Evolutionary conservation across 345 rosid genomes (phyloP).

Genomic region (Sonneratia caseolaris): DNA sequence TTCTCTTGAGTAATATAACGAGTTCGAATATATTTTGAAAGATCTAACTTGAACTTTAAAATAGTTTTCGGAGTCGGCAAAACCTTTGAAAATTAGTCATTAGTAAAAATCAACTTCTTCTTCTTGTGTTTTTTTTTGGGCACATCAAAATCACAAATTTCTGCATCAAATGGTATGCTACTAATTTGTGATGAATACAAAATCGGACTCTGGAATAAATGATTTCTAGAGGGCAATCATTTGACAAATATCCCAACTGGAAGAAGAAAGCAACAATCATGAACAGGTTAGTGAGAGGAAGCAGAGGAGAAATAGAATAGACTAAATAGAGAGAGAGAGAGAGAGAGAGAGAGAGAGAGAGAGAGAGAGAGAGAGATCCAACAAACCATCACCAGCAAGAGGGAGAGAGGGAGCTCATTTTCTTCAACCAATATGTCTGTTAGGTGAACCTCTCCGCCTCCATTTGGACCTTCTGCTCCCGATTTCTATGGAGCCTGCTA

Average conservation of each 20-base stretch:
- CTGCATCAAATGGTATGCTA: no score
- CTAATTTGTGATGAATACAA: constrained; percentile 37
- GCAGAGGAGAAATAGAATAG: no score
- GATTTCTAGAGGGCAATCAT: neutral
- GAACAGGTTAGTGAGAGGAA: neutral
- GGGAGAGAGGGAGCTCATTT: neutral
- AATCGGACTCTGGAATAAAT: no score
- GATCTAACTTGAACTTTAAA: no score
- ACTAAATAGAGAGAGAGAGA: no score
- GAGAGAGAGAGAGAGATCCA: neutral
- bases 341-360: neutral
- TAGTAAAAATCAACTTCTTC: no score
- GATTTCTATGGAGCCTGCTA: neutral
- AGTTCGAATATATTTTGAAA: no score
- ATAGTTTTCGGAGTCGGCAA: no score
- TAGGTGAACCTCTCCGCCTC: neutral
- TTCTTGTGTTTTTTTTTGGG: no score
- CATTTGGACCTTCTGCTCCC: neutral
- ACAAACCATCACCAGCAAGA: neutral
- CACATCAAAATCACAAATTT: no score
- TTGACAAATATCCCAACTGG: neutral
- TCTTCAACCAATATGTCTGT: neutral
- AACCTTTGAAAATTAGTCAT: no score
- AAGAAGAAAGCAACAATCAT: neutral
- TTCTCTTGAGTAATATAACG: no score